Evolutionary conservation across 495 filamentous ascomycete genomes (phyloP).

Genomic region (Penicillium paradoxum): DNA sequence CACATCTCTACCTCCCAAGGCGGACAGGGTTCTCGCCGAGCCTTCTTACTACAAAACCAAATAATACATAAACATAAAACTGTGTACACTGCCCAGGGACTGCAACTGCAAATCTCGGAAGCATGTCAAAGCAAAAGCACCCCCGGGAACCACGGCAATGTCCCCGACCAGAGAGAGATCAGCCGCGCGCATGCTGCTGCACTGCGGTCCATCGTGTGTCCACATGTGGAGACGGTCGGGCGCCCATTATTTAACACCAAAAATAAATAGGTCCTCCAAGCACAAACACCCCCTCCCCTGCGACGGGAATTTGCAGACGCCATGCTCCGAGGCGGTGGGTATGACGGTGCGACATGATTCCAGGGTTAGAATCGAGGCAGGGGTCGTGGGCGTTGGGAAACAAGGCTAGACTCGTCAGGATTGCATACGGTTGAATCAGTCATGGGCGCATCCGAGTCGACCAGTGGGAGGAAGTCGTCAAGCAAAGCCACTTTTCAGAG

Average conservation of each 20-base stretch:
- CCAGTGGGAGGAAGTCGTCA: background rate
- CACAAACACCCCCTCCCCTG: conserved; percentile 2
- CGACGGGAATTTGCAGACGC: conserved; percentile 7
- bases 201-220: background rate
- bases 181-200: conserved; percentile 25
- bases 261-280: background rate
- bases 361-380: conserved; percentile 1
- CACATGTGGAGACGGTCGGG: conserved; percentile 19
- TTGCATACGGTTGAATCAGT: background rate
- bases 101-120: conserved; percentile 1
- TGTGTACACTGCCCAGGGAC: no score
- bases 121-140: conserved; percentile 5
- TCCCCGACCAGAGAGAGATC: conserved; percentile 14
- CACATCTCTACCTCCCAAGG: background rate
- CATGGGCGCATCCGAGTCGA: background rate
- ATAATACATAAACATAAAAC: no score
- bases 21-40: background rate
- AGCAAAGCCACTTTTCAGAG: background rate
- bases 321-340: conserved; percentile 7
- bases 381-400: background rate
- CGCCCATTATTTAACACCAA: background rate
- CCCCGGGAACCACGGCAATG: conserved; percentile 4
- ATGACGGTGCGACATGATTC: conserved; percentile 9
- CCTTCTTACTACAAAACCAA: background rate
- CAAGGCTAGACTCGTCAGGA: background rate